Base-by-base conservation (phyloP, 495 filamentous ascomycete species). In the Penicillium arizonense region DNA sequence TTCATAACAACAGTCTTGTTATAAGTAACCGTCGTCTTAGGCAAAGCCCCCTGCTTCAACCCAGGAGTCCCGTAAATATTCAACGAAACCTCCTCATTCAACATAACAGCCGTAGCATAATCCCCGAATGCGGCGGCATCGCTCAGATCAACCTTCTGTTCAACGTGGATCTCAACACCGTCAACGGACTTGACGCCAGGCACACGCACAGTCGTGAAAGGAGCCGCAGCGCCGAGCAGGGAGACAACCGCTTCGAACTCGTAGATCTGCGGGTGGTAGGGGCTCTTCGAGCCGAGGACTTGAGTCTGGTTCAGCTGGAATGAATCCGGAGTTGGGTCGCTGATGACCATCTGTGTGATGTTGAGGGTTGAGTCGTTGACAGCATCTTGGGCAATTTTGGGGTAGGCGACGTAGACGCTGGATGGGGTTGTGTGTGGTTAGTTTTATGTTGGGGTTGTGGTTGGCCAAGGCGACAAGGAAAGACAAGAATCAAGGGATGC, bases 331-430 rank as follows among this genome's bases (percentile, higher is more conserved):
- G 79, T 71, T 3, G 87, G 86, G 28, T 86, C 67, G 40, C 75
- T 77, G 64, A 90, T 73, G 10, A 72, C 42, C 59, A 91, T 79
- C 44, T 71, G 62, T 13, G 77, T 77, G 59, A 92, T 69, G 21
- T 74, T 73, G 39, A 91, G 75, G 13, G 74, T 78, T 16, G 89
- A 84, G 18, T 81, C 67, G 57, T 88, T 80, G 53, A 91, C 76
- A 62, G 83, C 83, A 40, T 71, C 34, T 64, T 91, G 87, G 20
- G 88, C 87, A 50, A 89, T 88, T 47, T 81, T 78, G 44, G 88
- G 88, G 37, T 89, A 85, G 5, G 68, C 88, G 52, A 90, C 87
- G 56, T 86, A 86, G 44, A 91, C 66, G 36, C 89, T 93, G 20
- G 13, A 24, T 4, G 13, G n/a, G 37, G 16, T 18, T 18, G 64